These are phyloP conservation scores for Nyctanthes arbortristis DNA, from an alignment of 257 asterid genomes.

Conservation along the genomic window DNA sequence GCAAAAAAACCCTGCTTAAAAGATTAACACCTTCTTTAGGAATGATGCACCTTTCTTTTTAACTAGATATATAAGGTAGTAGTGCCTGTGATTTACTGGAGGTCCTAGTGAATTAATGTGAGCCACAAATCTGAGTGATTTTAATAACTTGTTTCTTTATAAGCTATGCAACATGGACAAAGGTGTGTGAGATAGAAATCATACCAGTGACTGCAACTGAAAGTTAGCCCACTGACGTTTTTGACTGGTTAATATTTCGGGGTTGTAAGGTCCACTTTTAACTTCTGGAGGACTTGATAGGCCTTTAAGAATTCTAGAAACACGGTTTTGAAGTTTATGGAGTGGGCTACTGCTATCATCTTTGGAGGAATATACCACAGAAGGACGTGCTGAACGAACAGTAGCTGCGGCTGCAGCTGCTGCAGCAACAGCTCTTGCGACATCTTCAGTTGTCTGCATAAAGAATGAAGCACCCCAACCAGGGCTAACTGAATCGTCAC, in stretches of 20 bases:
- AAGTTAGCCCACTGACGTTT: constrained; percentile 99
- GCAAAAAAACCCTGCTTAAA: not conserved
- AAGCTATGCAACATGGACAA: too few relatives aligned
- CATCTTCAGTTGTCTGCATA: constrained; percentile 90
- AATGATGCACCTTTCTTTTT: too few relatives aligned
- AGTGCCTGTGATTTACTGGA: too few relatives aligned
- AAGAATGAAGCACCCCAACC: constrained; percentile 81
- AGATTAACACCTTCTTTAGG: too few relatives aligned
- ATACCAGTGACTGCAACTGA: constrained; percentile 90
- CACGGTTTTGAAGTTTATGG: constrained; percentile 76
- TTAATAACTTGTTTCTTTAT: too few relatives aligned
- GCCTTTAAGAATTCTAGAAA: constrained; percentile 81
- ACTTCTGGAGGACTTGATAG: constrained; percentile 80
- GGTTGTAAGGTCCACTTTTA: constrained; percentile 79
- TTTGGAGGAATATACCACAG: constrained; percentile 84
- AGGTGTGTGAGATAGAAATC: constrained; percentile 32
- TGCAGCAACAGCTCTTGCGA: constrained; percentile 93
- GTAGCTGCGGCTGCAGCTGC: constrained; percentile 62
- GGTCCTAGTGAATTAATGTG: too few relatives aligned
- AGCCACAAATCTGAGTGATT: too few relatives aligned
- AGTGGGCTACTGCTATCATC: constrained; percentile 81
- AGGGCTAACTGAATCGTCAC: constrained; percentile 73
- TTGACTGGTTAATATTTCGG: constrained; percentile 93
- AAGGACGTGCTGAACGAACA: constrained; percentile 76
- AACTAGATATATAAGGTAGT: too few relatives aligned